Evolutionary conservation across 129 eudicot genomes (phyloP), one percentile per base, ranked within the genome.

Genomic region (Tanacetum coccineum): DNA sequence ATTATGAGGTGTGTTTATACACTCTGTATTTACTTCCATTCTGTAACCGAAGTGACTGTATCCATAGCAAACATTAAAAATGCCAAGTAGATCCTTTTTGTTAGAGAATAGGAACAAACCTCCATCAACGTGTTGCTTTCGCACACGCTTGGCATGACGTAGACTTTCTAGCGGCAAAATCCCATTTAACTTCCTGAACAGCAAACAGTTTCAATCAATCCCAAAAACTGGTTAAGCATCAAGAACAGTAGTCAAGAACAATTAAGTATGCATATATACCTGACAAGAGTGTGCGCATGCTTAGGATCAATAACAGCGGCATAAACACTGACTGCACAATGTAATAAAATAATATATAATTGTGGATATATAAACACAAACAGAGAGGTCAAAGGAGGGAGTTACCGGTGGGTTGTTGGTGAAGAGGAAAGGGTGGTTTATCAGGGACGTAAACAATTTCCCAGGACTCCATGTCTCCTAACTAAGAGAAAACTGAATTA

Each of bases 121-220:
- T 73, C 76, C 89, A 62, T 82, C 79, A 54, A 74, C 70, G 49
- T 48, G 51, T 61, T 71, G 75, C 81, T 82, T 94, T 50, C 79
- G 81, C 36, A 89, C 86, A 6, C 99, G 87, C 80, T 94, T 94
- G 67, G 89, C 93, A 81, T 94, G 99, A 59, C 84, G 88, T 59
- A 84, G 76, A 75, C 80, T 75, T 78, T 94, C 95, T 65, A 94
- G 54, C 42, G 93, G 96, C 20, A 87, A 83, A 59, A 84, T 80
- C 32, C 81, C 78, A 73, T 94, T 94, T 69, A 94, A 75, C 65
- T 86, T 89, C 87, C 99, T 92, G 70, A 54, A 74, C 30, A 74
- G 32, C 0, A 64, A 36, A 50, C 48, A 64, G n/a, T 65, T 56
- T 11, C 21, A 51, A 51, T 57, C 13, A 66, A 66, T 21, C 44